Evolutionary conservation across 2,329 filamentous ascomycete genomes (phyloP).

Genomic region (Cercospora zeae-maydis): DNA sequence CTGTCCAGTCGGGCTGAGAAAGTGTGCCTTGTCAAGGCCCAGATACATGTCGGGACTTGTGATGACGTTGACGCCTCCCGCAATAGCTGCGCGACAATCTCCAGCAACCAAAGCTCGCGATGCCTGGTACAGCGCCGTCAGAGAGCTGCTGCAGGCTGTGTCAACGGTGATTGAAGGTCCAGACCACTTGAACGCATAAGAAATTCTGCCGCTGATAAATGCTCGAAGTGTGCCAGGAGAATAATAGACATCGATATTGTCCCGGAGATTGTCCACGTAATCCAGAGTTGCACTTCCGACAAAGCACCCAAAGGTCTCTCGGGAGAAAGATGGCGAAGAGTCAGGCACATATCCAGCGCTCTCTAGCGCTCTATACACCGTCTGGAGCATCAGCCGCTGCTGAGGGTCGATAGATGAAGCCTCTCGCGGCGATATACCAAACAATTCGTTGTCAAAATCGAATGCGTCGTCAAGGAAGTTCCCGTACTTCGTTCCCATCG

Average conservation of each 20-base stretch:
- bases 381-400: constrained; percentile 11
- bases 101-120: constrained; percentile 6
- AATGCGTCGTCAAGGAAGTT: constrained; percentile 15
- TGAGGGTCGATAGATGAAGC: constrained; percentile 17
- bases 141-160: constrained; percentile 16
- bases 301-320: constrained; percentile 13
- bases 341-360: constrained; percentile 16
- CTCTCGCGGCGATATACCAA: constrained; percentile 15
- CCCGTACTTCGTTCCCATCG: constrained; percentile 14
- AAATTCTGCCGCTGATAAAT: constrained; percentile 11
- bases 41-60: constrained; percentile 17
- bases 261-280: constrained; percentile 11
- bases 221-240: constrained; percentile 11
- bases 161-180: constrained; percentile 13
- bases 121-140: constrained; percentile 14
- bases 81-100: constrained; percentile 14
- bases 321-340: constrained; percentile 7
- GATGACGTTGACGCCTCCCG: constrained; percentile 18
- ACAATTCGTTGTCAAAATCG: constrained; percentile 12
- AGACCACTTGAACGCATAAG: constrained; percentile 18
- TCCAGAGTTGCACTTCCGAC: constrained; percentile 12
- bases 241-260: constrained; percentile 15
- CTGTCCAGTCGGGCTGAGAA: constrained; percentile 21
- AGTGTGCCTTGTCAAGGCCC: constrained; percentile 21
- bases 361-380: constrained; percentile 12